Conservation (phyloP, 768 basidiomycete species). For the Mycena kentingensis region DNA sequence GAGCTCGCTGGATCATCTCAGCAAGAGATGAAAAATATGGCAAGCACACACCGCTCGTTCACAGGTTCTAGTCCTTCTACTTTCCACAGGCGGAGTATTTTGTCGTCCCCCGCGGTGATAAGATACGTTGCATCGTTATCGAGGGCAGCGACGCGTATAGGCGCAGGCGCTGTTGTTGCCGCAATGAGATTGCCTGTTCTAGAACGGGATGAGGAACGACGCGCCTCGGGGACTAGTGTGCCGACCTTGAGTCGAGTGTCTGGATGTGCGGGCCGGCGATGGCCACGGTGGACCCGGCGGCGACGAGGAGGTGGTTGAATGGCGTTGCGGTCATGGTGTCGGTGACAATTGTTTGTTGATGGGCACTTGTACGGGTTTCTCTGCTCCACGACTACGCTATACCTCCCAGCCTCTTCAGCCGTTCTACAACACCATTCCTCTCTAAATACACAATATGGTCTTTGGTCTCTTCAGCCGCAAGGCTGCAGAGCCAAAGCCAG, state of each 20-base stretch:
- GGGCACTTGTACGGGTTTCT: too few species aligned
- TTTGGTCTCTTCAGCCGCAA: constrained; percentile 39
- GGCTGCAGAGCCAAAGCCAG: constrained; percentile 77
- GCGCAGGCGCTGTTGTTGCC: constrained; percentile 52
- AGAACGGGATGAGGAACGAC: constrained; percentile 8
- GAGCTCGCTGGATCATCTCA: constrained; percentile 56
- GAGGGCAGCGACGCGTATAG: constrained; percentile 60
- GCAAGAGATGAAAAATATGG: neutral
- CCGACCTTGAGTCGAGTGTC: constrained; percentile 57
- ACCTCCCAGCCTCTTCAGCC: too few species aligned
- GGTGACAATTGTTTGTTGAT: too few species aligned
- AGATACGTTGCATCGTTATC: constrained; percentile 49
- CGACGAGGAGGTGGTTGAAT: constrained; percentile 48
- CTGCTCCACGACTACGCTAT: too few species aligned
- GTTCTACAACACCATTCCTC: too few species aligned
- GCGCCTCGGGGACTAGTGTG: constrained; percentile 1
- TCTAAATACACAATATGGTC: too few species aligned
- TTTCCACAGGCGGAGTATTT: constrained; percentile 75
- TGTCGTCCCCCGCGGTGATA: constrained; percentile 76
- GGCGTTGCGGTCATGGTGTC: too few species aligned
- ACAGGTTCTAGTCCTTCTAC: constrained; percentile 56
- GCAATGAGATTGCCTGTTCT: constrained; percentile 56
- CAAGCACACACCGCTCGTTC: constrained; percentile 57
- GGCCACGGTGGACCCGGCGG: constrained; percentile 38
- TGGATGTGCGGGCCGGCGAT: constrained; percentile 68